Evolutionary conservation across 2,329 filamentous ascomycete genomes (phyloP), one percentile per base, ranked within the genome.

Genomic region (Periglandula ipomoeae): DNA sequence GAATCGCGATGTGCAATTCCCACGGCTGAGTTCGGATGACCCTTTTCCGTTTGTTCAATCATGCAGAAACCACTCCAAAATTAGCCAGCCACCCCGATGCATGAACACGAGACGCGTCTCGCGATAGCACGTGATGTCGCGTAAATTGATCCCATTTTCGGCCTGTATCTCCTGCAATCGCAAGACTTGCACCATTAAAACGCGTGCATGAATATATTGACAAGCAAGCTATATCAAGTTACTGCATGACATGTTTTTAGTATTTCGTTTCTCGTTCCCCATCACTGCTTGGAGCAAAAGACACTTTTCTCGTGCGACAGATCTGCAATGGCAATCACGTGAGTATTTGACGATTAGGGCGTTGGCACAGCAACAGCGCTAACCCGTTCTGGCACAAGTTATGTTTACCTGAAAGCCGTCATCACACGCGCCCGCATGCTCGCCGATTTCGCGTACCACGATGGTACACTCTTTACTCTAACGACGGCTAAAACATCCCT

Each of bases 121-220:
- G 56, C 63, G 60, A 9, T 5, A 2, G 55, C 66, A 69, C 66
- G 65, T 69, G 66, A 55, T 11, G 11, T 13, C 64, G 63, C 59
- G 64, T 67, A 62, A 58, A 68, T 57, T 59, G 58, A 24, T 4
- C 10, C 15, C n/a, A n/a, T n/a, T n/a, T n/a, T n/a, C n/a, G n/a
- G n/a, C n/a, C n/a, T n/a, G n/a, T n/a, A n/a, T n/a, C n/a, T n/a
- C n/a, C n/a, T n/a, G n/a, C n/a, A n/a, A n/a, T n/a, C n/a, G n/a
- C n/a, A n/a, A n/a, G n/a, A n/a, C n/a, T n/a, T n/a, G n/a, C n/a
- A n/a, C n/a, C n/a, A n/a, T n/a, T n/a, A n/a, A n/a, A n/a, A n/a
- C n/a, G n/a, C n/a, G n/a, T n/a, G n/a, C n/a, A n/a, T n/a, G n/a
- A n/a, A n/a, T n/a, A n/a, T n/a, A n/a, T n/a, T n/a, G n/a, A n/a